A percentile compares a stretch with the other conserved stretches of the same genome.
phyloP scores from a whole-genome alignment of 1,284 basidiomycete genomes.

The Ustilago lituana region DNA sequence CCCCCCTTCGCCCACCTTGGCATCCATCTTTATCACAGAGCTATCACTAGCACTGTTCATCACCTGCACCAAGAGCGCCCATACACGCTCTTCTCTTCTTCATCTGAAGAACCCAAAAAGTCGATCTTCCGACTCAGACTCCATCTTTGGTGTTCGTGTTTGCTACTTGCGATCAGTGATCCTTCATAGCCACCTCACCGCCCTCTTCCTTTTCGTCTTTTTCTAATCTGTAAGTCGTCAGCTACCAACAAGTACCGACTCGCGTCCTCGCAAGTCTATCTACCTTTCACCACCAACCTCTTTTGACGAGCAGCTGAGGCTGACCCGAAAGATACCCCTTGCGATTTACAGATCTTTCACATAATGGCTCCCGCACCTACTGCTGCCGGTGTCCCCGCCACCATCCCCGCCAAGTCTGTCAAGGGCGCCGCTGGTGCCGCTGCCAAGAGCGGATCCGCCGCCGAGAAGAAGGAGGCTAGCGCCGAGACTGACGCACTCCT shows the following conservation, averaged over 20 bases:
- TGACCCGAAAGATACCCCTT: too few species aligned
- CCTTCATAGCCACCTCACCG: constrained; percentile 17
- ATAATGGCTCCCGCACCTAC: constrained; percentile 57
- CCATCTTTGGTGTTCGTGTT: constrained; percentile 21
- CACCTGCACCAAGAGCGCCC: constrained; percentile 14
- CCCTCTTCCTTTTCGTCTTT: neutral
- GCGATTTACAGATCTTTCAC: too few species aligned
- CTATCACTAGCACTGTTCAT: constrained; percentile 43
- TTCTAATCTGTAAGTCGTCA: neutral
- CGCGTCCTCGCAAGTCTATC: too few species aligned
- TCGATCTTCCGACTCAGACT: constrained; percentile 29
- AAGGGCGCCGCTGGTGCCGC: constrained; percentile 65
- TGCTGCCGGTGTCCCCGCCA: constrained; percentile 63
- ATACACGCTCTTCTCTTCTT: constrained; percentile 28
- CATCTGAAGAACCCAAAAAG: constrained; percentile 33
- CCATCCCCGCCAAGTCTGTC: constrained; percentile 61
- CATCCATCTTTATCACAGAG: constrained; percentile 34
- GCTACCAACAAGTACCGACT: neutral
- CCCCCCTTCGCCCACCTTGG: constrained; percentile 27
- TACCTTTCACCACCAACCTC: too few species aligned
- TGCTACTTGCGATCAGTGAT: constrained; percentile 26
- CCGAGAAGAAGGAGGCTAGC: constrained; percentile 67
- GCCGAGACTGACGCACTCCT: constrained; percentile 68
- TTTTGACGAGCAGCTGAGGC: too few species aligned
- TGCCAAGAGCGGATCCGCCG: constrained; percentile 61